Percentiles rank a stretch among this genome's conserved stretches.
These are phyloP conservation scores for Cordyceps fumosorosea DNA, from an alignment of 2,329 filamentous ascomycete genomes.

Conservation along the genomic window DNA sequence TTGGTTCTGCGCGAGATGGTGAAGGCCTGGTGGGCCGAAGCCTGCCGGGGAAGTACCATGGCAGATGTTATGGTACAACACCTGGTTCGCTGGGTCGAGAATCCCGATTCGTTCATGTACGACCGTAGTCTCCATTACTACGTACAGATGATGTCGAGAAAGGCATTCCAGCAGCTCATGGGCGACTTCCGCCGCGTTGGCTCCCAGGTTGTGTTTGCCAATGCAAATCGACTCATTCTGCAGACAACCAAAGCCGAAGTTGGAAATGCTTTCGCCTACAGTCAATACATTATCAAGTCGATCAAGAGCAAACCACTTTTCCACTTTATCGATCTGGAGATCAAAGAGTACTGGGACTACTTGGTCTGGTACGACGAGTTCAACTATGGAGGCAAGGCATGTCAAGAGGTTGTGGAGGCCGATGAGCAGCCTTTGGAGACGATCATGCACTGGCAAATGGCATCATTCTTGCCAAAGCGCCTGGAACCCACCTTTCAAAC, in stretches of 20 bases:
- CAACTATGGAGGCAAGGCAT: slow-evolving; percentile 95
- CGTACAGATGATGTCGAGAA: slow-evolving; percentile 96
- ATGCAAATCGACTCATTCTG: slow-evolving; percentile 77
- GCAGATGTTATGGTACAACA: slow-evolving; percentile 97
- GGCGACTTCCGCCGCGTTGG: slow-evolving; percentile 92
- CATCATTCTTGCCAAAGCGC: slow-evolving; percentile 73
- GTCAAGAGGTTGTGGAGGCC: slow-evolving; percentile 68
- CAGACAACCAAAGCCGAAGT: slow-evolving; percentile 97
- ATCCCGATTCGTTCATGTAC: slow-evolving; percentile 87
- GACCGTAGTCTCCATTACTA: slow-evolving; percentile 93
- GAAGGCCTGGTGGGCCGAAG: slow-evolving; percentile 96
- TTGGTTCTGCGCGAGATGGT: slow-evolving; percentile 95
- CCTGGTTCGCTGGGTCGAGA: slow-evolving; percentile 94
- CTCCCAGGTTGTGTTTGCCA: slow-evolving; percentile 93
- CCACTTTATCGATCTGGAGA: slow-evolving; percentile 92
- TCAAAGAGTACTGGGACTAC: slow-evolving; percentile 99
- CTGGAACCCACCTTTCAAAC: slow-evolving; percentile 82
- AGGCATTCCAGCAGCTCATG: slow-evolving; percentile 95
- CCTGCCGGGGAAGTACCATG: slow-evolving; percentile 84
- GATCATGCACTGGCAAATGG: slow-evolving; percentile 98
- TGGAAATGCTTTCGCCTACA: slow-evolving; percentile 93
- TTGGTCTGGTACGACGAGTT: slow-evolving; percentile 98
- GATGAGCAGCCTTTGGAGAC: slow-evolving; percentile 74
- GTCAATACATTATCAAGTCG: slow-evolving; percentile 94
- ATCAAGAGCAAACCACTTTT: slow-evolving; percentile 95